Evolutionary conservation across 352 stramenopile species (phyloP).

Genomic region (Pythium periplocum): DNA sequence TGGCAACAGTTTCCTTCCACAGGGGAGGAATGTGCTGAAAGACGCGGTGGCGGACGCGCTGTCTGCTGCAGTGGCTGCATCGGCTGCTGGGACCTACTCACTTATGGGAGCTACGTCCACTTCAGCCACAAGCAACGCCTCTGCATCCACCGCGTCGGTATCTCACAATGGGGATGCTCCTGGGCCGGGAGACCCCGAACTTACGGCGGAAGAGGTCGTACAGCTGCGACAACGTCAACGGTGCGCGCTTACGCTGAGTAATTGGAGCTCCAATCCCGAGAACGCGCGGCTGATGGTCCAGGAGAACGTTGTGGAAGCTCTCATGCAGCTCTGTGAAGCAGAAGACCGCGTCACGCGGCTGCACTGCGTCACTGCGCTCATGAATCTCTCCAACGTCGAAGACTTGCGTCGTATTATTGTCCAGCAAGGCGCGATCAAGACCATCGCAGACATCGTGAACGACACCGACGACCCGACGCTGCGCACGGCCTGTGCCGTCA

Average conservation of each 20-base stretch:
- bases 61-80: constrained; percentile 13
- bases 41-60: constrained; percentile 48
- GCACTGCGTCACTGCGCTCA: constrained; percentile 80
- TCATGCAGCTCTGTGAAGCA: constrained; percentile 71
- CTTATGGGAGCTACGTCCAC: neutral
- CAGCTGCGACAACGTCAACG: constrained; percentile 47
- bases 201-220: constrained; percentile 19
- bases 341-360: constrained; percentile 55
- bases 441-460: constrained; percentile 66
- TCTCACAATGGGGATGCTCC: no score
- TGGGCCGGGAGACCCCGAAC: constrained; percentile 2
- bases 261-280: constrained; percentile 83
- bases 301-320: constrained; percentile 82
- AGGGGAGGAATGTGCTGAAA: constrained; percentile 32
- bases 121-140: neutral
- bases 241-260: constrained; percentile 81
- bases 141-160: neutral
- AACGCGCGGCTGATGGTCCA: constrained; percentile 85
- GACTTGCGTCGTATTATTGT: constrained; percentile 58
- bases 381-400: constrained; percentile 76
- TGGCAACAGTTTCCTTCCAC: constrained; percentile 11
- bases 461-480: constrained; percentile 59
- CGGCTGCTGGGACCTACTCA: constrained; percentile 9
- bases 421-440: constrained; percentile 66
- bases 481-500: constrained; percentile 75